Base-by-base conservation (phyloP, 257 asterid species). In the Solanum arcanum region DNA sequence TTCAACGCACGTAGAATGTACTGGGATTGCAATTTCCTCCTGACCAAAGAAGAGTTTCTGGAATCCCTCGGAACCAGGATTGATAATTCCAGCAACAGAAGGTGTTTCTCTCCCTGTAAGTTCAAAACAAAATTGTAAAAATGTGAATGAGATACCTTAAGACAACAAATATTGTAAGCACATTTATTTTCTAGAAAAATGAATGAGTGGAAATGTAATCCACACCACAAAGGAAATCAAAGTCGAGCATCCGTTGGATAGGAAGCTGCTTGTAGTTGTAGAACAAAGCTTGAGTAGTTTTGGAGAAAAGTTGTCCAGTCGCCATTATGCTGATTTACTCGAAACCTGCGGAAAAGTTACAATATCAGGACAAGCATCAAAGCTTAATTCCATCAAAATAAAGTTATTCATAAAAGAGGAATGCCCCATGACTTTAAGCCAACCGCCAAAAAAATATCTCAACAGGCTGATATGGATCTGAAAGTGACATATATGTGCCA, bases 1-100 rank as follows among this genome's bases (percentile, higher is more conserved):
- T 33, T 81, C 35, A 74, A 90, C 98, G 62, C 88, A 97, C 99
- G 95, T 86, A 39, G 99, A 94, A 87, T 97, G 99, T 60, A 97
- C 99, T 35, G 99, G 99, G 88, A 97, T 97, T 68, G 99, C 99
- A 23, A 97, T 96, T 92, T 96, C 99, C 91, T 97, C 99, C 90
- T 97, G 99, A 86, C 99, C 99, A 75, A 97, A 97, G 91, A 97
- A 97, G 83, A 97, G 94, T 87, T 97, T 97, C 92, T 97, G 99
- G 90, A 97, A 97, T 77, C 99, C 99, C 93, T 97, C 99, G 52
- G 99, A 93, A 92, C 99, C 99, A 83, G 99, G 99, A 91, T 95
- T 96, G 90, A 97, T 93, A 86, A 97, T 97, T 90, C 99, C 99
- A 85, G 99, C 99, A 90, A 97, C 99, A 56, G 99, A 97, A 90